Conservation (phyloP, 139 green algal genomes). For the Ostreobium quekettii region DNA sequence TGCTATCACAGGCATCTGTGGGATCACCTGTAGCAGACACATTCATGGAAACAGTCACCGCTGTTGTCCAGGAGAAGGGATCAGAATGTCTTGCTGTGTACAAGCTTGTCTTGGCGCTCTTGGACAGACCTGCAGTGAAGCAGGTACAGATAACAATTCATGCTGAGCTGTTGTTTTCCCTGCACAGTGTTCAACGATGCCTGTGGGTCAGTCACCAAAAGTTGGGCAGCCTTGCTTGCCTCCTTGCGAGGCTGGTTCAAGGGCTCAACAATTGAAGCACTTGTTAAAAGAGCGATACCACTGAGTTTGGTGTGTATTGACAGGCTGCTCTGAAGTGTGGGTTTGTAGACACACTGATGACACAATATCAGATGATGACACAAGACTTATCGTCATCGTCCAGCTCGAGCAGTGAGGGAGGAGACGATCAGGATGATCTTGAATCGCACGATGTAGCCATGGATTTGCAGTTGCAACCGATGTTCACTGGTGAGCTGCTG, state of each 20-base stretch:
- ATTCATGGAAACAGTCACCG: slow-evolving; percentile 3
- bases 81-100: slow-evolving; percentile 10
- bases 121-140: slow-evolving; percentile 7
- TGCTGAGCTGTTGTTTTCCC: too few species aligned
- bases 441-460: too few species aligned
- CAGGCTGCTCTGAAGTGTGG: background rate
- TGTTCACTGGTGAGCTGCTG: too few species aligned
- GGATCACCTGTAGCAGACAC: background rate
- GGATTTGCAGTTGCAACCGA: too few species aligned
- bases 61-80: background rate
- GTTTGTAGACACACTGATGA: background rate
- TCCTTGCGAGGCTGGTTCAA: too few species aligned
- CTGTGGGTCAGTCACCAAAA: too few species aligned
- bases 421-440: too few species aligned
- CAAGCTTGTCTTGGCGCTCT: background rate
- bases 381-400: background rate
- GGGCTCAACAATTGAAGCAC: too few species aligned
- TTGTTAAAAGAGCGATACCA: too few species aligned
- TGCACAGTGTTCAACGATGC: too few species aligned
- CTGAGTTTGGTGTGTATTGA: too few species aligned
- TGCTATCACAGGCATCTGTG: background rate
- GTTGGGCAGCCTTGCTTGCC: too few species aligned
- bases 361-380: slow-evolving; percentile 16
- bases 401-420: background rate
- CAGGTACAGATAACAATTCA: background rate